Base-by-base conservation (phyloP, 176 grass and related monocot genomes). In the Cocos nucifera region DNA sequence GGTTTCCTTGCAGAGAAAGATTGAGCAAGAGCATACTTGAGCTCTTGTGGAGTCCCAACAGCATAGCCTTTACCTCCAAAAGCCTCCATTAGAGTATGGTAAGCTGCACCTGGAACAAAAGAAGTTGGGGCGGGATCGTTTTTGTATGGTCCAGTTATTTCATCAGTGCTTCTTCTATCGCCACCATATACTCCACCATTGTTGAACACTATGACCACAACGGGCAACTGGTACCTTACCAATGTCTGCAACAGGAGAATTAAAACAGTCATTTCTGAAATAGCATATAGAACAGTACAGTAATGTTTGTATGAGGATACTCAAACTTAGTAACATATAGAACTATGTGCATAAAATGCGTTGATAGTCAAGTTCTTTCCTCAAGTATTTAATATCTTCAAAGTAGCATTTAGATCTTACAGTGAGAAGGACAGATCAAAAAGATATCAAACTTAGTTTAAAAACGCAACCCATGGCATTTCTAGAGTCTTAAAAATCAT, bases 141-240 rank as follows among this genome's bases (percentile, higher is more conserved):
- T 84, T 97, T 91, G 81, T 88, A 59, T 4, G 81, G 87, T 22
- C 92, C 92, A 0, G 78, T 85, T 54, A 97, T 64, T 73, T 97
- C 92, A 25, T 91, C 84, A 10, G 87, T 62, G 19, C 75, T 73
- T 80, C 92, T 97, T 50, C 92, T 51, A 57, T 95, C 91, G 26
- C 91, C 91, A 1, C 91, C 91, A 23, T 90, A 95, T n/a, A 97
- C 92, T 3, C 92, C 87, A 16, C 83, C 89, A 70, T 97, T 91
- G 72, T 97, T 91, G 61, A 97, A 97, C 22, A 97, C 87, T 26
- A 97, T 88, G 19, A 85, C 75, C 12, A 97, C 78, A 44, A 97
- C 80, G 4, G 84, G 76, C 4, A 91, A 63, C 56, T 97, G 84
- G 59, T 91, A 97, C 21, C 92, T 91, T 50, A 88, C 92, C 0